Base-by-base conservation (phyloP, 2,329 filamentous ascomycete species). In the Claviceps cyperi region DNA sequence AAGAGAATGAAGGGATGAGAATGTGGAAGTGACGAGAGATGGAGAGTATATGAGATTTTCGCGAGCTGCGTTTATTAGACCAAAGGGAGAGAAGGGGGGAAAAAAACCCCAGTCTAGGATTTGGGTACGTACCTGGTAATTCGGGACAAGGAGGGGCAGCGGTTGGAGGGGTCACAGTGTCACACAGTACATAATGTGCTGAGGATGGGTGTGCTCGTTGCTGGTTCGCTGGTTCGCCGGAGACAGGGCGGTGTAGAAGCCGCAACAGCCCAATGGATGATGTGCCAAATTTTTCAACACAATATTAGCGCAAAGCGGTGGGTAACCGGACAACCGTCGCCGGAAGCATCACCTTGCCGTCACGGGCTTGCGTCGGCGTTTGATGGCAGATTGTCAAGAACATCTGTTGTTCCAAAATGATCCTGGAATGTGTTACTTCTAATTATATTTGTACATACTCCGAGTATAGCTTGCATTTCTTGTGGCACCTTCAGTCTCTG, bases 31-130 rank as follows among this genome's bases (percentile, higher is more conserved):
- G 28, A 32, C 28, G 28, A 32, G 28, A 32, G 28, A 32, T 1
- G 38, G 41, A 49, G 48, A 46, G 49, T 37, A 57, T 53, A 58
- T 57, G 51, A 52, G 48, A 53, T 57, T 55, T 56, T 56, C 51
- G 37, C 24, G 19, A 41, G 17, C 4, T 41, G 8, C 2, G 13
- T 21, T 41, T 45, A n/a, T 13, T 14, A 48, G 24, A 40, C 36
- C 11, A 32, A 21, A 24, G 17, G 6, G n/a, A 22, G 19, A 24
- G 6, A 39, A 39, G 19, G 13, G 6, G 28, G 28, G 19, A 47
- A 38, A 40, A 41, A 35, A 28, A n/a, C n/a, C n/a, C n/a, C n/a
- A n/a, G n/a, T n/a, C n/a, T n/a, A n/a, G n/a, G n/a, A n/a, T n/a
- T n/a, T n/a, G n/a, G n/a, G n/a, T n/a, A n/a, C n/a, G n/a, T n/a